phyloP scores from a whole-genome alignment of 306 rosid genomes.

The Calophaca sinica region DNA sequence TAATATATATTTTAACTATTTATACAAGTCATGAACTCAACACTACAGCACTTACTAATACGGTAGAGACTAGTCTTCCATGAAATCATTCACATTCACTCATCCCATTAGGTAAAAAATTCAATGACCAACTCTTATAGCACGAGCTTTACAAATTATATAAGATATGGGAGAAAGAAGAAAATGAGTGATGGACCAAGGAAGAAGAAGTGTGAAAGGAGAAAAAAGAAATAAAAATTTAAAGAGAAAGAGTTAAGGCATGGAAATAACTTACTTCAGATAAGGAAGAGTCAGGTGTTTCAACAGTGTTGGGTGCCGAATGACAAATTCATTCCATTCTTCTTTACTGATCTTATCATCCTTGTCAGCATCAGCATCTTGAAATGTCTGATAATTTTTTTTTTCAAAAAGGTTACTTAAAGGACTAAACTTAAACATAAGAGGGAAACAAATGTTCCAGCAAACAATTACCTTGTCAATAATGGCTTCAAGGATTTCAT shows the following conservation, averaged over 20 bases:
- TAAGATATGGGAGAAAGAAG: not conserved
- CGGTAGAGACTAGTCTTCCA: not conserved
- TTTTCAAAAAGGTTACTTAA: not conserved
- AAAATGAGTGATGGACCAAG: not conserved
- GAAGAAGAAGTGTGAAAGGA: too few species aligned
- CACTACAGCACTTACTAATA: not conserved
- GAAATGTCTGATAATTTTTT: conserved; percentile 58
- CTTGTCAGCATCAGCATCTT: conserved; percentile 65
- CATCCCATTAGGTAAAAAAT: not conserved
- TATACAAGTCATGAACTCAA: not conserved
- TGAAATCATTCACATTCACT: not conserved
- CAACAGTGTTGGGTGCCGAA: conserved; percentile 59
- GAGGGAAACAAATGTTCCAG: not conserved
- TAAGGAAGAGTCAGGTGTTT: conserved; percentile 71
- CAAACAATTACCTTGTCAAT: conserved; percentile 58
- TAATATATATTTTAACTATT: not conserved
- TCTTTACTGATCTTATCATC: conserved; percentile 75
- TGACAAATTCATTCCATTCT: conserved; percentile 67
- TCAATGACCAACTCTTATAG: not conserved
- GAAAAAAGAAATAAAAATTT: too few species aligned
- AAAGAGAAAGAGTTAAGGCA: not conserved
- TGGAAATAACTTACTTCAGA: conserved; percentile 55
- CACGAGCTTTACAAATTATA: not conserved
- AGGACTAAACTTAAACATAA: conserved; percentile 16
- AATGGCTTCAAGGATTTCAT: conserved; percentile 63